Base-by-base conservation (phyloP, 2,329 filamentous ascomycete genomes). In the Exophiala sideris region DNA sequence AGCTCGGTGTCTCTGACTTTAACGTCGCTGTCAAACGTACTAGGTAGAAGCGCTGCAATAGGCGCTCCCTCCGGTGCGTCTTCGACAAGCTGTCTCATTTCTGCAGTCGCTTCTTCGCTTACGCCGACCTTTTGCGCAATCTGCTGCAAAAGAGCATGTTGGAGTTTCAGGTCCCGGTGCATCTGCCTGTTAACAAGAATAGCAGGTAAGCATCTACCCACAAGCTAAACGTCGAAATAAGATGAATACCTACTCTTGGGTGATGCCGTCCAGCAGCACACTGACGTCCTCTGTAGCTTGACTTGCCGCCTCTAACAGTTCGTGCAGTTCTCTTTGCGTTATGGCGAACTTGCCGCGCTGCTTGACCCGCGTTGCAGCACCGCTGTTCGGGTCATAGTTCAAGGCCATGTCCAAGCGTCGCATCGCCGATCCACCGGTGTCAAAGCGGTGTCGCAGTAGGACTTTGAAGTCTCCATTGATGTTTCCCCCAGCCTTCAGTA, bases 131-230 rank as follows among this genome's bases (percentile, higher is more conserved):
- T 44, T 7, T 44, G 48, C 4, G 48, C 48, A 10, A 50, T 36
- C 48, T 50, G 48, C 48, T 50, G 48, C 24, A 50, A 14, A 18
- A 50, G 48, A 7, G 48, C 48, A 32, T 50, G 48, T 35, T 50
- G 48, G 18, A 50, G 38, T 42, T 50, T 50, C 48, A 50, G 20
- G 12, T 50, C 48, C 5, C 48, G 48, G 38, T 50, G 48, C 48
- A 50, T 50, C 20, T 50, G 48, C 38, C 46, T 49, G 24, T 39
- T 24, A 44, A 16, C 40, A 21, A 42, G 18, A 44, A 29, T 5
- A 2, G 3, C 11, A 44, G n/a, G 40, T 44, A 24, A 49, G 34
- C 38, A 24, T 3, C 3, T 4, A 29, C 20, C 7, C 16, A 3
- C 45, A 32, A 7, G 32, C 34, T 9, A 38, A 24, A 48, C 29